Evolutionary conservation across 768 basidiomycete species (phyloP).

Genomic region (Asterophora lycoperdoides): DNA sequence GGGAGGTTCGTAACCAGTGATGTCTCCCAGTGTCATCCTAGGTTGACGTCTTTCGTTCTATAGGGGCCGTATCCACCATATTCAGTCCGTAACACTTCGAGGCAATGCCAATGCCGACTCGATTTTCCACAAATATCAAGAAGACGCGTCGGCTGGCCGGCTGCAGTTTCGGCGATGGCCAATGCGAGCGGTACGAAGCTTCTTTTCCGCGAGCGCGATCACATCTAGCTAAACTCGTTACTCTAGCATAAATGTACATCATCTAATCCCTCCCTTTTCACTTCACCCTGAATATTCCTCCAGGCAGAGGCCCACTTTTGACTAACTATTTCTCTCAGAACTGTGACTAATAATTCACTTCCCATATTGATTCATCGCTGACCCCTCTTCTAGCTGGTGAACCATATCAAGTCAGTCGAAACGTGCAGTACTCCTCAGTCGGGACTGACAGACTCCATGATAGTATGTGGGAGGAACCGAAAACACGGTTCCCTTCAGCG

Average conservation of each 20-base stretch:
- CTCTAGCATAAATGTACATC: constrained; percentile 62
- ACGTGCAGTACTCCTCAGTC: not conserved
- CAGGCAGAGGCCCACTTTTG: constrained; percentile 66
- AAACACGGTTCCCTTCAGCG: constrained; percentile 62
- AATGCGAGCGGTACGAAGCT: constrained; percentile 50
- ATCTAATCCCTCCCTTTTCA: not conserved
- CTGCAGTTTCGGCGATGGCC: constrained; percentile 72
- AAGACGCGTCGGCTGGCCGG: constrained; percentile 50
- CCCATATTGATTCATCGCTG: not conserved
- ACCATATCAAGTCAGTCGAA: constrained; percentile 61
- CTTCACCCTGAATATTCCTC: constrained; percentile 1
- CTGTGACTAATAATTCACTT: constrained; percentile 40
- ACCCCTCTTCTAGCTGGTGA: constrained; percentile 52
- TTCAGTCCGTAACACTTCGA: constrained; percentile 37
- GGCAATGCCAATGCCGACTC: constrained; percentile 46
- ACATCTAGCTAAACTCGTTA: not conserved
- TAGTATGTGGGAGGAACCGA: constrained; percentile 78
- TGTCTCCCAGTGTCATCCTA: not conserved
- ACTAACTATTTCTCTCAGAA: constrained; percentile 88
- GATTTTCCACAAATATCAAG: constrained; percentile 65
- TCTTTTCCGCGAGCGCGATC: not conserved
- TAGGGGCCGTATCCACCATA: constrained; percentile 64
- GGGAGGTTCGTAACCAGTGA: constrained; percentile 37
- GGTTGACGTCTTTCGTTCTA: not conserved
- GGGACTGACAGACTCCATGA: not conserved